Conservation (phyloP, 192 early-diverging fungal genomes). For the Podila minutissima region DNA sequence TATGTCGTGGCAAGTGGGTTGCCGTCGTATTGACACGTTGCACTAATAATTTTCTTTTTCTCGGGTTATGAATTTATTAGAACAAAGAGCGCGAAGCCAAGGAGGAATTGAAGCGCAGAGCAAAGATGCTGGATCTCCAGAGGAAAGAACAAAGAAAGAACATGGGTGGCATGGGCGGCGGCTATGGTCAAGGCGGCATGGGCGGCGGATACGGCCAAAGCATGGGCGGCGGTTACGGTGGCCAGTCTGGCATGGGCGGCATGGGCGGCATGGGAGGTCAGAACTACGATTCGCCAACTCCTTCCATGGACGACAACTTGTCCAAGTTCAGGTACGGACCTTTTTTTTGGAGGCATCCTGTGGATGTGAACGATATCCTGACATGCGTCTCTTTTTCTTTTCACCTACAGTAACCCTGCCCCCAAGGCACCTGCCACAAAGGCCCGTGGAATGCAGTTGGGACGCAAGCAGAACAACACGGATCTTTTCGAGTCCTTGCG, state of each 20-base stretch:
- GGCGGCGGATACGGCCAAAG: constrained; percentile 35
- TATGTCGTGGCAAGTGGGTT: not conserved
- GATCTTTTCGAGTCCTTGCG: constrained; percentile 86
- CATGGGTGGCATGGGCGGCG: constrained; percentile 65
- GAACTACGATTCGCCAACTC: constrained; percentile 31
- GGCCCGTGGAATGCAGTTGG: constrained; percentile 95
- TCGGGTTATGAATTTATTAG: constrained; percentile 33
- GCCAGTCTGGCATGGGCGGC: constrained; percentile 52
- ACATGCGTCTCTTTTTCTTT: not conserved
- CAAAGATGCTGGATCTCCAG: constrained; percentile 92
- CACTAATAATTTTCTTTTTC: no score
- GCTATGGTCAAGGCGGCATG: constrained; percentile 23
- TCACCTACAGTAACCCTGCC: constrained; percentile 40
- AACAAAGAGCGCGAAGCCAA: constrained; percentile 98
- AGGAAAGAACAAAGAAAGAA: constrained; percentile 78
- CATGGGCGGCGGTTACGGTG: constrained; percentile 15
- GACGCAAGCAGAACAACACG: constrained; percentile 84
- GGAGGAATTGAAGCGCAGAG: constrained; percentile 93
- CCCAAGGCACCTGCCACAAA: constrained; percentile 55
- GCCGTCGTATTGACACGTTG: no score
- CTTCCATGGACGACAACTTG: constrained; percentile 19
- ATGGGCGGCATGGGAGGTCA: constrained; percentile 55
- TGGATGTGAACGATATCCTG: not conserved
- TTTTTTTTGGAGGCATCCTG: not conserved
- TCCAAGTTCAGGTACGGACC: constrained; percentile 38